Conservation (phyloP, 2,329 filamentous ascomycete species). For the Sphaerulina populicola region DNA sequence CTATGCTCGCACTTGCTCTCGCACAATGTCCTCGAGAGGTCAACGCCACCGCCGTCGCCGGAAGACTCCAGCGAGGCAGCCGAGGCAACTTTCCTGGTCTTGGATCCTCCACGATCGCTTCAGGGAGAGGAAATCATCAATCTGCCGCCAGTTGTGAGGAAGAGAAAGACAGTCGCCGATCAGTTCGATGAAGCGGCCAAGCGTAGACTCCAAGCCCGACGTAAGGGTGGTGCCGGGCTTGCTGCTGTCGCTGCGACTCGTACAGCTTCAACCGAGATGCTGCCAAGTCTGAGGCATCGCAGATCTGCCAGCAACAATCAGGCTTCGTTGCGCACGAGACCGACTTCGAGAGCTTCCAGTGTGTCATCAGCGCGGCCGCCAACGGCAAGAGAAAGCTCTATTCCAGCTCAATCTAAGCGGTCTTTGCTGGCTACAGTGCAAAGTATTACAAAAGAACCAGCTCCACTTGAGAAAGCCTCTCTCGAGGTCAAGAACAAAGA, state of each 20-base stretch:
- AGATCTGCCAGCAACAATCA: conserved; percentile 25
- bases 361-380: conserved; percentile 21
- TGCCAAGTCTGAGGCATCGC: conserved; percentile 29
- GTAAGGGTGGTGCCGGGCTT: conserved; percentile 38
- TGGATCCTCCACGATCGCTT: background rate
- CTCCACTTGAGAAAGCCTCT: conserved; percentile 7
- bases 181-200: conserved; percentile 44
- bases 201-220: conserved; percentile 36
- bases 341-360: conserved; percentile 29
- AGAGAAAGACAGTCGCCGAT: conserved; percentile 37
- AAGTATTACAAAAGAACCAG: conserved; percentile 14
- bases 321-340: conserved; percentile 21
- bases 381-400: conserved; percentile 17
- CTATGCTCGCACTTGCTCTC: conserved; percentile 39
- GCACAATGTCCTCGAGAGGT: conserved; percentile 4
- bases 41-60: conserved; percentile 27
- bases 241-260: conserved; percentile 34
- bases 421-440: conserved; percentile 26
- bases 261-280: conserved; percentile 22
- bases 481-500: conserved; percentile 40
- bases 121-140: conserved; percentile 19
- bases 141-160: conserved; percentile 27
- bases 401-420: conserved; percentile 19
- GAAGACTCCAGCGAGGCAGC: conserved; percentile 4
- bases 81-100: conserved; percentile 24